Conservation (phyloP, 495 filamentous ascomycete species). For the Entonaema liquescens region DNA sequence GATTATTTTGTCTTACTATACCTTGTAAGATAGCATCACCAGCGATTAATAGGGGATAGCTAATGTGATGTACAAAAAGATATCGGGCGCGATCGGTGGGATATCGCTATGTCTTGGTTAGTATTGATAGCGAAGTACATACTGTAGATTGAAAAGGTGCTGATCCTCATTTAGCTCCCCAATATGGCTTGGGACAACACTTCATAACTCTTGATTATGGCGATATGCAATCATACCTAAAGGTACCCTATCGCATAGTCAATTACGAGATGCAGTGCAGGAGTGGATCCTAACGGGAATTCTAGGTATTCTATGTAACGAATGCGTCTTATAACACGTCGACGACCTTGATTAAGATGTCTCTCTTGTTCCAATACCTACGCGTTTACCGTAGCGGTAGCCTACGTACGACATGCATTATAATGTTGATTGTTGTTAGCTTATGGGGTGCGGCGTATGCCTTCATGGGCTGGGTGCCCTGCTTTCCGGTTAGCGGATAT, state of each 20-base stretch:
- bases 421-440: conserved; percentile 33
- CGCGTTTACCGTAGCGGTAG: conserved; percentile 39
- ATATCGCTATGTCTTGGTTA: conserved; percentile 41
- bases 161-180: conserved; percentile 16
- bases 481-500: conserved; percentile 37
- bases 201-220: conserved; percentile 8
- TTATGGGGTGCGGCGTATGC: conserved; percentile 41
- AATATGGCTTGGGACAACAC: conserved; percentile 20
- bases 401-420: conserved; percentile 36
- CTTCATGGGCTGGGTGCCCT: conserved; percentile 40
- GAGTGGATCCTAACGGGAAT: neutral
- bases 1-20: conserved; percentile 47
- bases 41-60: neutral
- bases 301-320: conserved; percentile 40
- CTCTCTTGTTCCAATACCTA: conserved; percentile 46
- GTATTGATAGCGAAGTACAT: neutral
- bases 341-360: conserved; percentile 45
- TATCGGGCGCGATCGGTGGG: conserved; percentile 39
- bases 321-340: conserved; percentile 37
- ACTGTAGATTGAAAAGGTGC: neutral
- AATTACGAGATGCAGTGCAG: neutral
- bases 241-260: conserved; percentile 10
- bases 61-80: conserved; percentile 14
- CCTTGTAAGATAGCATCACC: conserved; percentile 27
- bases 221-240: conserved; percentile 19